Evolutionary conservation across 2,329 filamentous ascomycete species (phyloP).

Genomic region (Didymella arachidicola): DNA sequence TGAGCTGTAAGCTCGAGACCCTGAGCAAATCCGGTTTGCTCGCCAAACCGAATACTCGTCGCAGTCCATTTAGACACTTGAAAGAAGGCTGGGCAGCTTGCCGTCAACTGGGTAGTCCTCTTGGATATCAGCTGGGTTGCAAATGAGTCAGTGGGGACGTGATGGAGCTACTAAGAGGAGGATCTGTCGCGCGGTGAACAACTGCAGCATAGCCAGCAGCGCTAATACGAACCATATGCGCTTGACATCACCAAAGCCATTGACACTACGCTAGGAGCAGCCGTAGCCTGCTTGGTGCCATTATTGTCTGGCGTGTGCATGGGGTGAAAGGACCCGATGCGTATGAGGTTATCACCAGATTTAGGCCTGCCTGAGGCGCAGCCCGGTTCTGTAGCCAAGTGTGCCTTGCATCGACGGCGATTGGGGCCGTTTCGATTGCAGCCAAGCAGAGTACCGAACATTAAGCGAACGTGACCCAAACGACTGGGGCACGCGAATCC

Average conservation of each 20-base stretch:
- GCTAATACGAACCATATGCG: neutral
- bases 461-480: conserved; percentile 20
- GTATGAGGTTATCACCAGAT: conserved; percentile 1
- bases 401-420: conserved; percentile 13
- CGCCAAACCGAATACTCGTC: neutral
- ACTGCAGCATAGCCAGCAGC: neutral
- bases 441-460: conserved; percentile 6
- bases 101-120: neutral
- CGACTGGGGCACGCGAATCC: conserved; percentile 1
- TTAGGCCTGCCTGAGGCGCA: conserved; percentile 13
- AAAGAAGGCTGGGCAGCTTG: too few relatives aligned
- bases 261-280: neutral
- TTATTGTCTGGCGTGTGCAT: neutral
- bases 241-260: neutral
- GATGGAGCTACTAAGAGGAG: neutral
- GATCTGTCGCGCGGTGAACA: neutral
- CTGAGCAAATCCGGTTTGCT: neutral
- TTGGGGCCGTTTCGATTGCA: conserved; percentile 10
- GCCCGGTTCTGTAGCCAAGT: neutral
- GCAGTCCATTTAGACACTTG: neutral
- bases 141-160: neutral
- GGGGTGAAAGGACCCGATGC: neutral
- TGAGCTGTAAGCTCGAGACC: conserved; percentile 27
- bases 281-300: conserved; percentile 1
- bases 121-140: neutral